Base-by-base conservation (phyloP, 2,329 filamentous ascomycete species). In the Fusarium sp. region DNA sequence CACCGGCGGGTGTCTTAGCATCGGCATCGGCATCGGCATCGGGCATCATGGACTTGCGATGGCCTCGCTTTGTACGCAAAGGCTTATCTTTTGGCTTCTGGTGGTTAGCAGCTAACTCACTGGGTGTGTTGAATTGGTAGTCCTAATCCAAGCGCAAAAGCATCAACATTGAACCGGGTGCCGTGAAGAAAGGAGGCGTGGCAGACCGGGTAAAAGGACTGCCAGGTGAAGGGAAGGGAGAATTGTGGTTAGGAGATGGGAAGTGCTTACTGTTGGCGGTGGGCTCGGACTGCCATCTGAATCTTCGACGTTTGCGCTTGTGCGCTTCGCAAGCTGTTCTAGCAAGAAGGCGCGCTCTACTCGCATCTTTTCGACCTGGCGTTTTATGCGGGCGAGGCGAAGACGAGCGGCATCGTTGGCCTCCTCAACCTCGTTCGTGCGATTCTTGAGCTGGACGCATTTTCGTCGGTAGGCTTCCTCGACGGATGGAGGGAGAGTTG, bases 401-500 rank as follows among this genome's bases (percentile, higher is more conserved):
- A 93, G 84, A 57, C 93, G 89, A 48, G 93, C 91, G 61, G 92
- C 88, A 75, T 97, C 94, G 80, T 98, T 98, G 77, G 94, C 91
- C 65, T 94, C 90, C 79, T 98, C 94, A 75, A 98, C 93, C 79
- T 98, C 94, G 79, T 91, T 92, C 70, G 96, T 93, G 66, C 96
- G 92, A 75, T 93, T 92, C 83, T 97, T 97, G 24, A 99, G 88
- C 75, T 97, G 92, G 78, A 98, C 94, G 81, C 95, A 98, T 88
- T 99, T 98, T 71, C 93, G 90, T 76, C 96, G 94, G 82, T 98
- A 99, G 53, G 95, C 94, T 79, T 95, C 92, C 82, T 99, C 95
- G 69, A 98, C 94, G 18, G 94, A 97, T 18, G 96, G 95, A 22
- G 95, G 94, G 6, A 92, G 84, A 43, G 88, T 82, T 18, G 89